phyloP scores from a whole-genome alignment of 2,329 filamentous ascomycete species.

The Botryotinia globosa region DNA sequence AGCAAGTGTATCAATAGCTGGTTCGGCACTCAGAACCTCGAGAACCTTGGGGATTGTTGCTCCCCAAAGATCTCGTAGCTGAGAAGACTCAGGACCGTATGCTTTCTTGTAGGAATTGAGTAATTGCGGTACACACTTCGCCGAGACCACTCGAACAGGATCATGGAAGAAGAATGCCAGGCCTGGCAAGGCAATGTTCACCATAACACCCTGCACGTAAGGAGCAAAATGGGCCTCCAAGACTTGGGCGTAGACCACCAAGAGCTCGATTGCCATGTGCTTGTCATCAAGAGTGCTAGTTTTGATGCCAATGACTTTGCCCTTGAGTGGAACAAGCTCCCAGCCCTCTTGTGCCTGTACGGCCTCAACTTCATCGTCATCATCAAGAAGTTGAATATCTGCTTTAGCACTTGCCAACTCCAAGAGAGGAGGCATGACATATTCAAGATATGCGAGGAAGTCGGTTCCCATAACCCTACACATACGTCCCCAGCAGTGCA shows the following conservation, averaged over 20 bases:
- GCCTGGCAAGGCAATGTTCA: slow-evolving; percentile 90
- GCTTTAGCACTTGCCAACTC: slow-evolving; percentile 92
- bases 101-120: slow-evolving; percentile 92
- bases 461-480: slow-evolving; percentile 87
- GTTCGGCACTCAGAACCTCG: slow-evolving; percentile 89
- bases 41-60: slow-evolving; percentile 85
- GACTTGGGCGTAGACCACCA: slow-evolving; percentile 95
- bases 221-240: slow-evolving; percentile 90
- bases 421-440: slow-evolving; percentile 90
- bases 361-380: slow-evolving; percentile 89
- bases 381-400: slow-evolving; percentile 92
- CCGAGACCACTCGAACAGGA: slow-evolving; percentile 89
- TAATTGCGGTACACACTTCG: slow-evolving; percentile 89
- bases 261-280: slow-evolving; percentile 98
- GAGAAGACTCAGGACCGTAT: slow-evolving; percentile 74
- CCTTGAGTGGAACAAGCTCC: slow-evolving; percentile 95
- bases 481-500: slow-evolving; percentile 99
- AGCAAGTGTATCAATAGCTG: slow-evolving; percentile 90
- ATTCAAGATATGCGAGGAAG: slow-evolving; percentile 88
- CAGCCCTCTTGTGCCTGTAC: slow-evolving; percentile 94
- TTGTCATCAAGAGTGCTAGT: slow-evolving; percentile 97
- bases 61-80: slow-evolving; percentile 80
- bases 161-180: slow-evolving; percentile 99
- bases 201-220: slow-evolving; percentile 90
- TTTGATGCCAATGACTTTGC: slow-evolving; percentile 97